Evolutionary conservation across 1,284 basidiomycete genomes (phyloP).

Genomic region (Cutaneotrichosporon dermatis): DNA sequence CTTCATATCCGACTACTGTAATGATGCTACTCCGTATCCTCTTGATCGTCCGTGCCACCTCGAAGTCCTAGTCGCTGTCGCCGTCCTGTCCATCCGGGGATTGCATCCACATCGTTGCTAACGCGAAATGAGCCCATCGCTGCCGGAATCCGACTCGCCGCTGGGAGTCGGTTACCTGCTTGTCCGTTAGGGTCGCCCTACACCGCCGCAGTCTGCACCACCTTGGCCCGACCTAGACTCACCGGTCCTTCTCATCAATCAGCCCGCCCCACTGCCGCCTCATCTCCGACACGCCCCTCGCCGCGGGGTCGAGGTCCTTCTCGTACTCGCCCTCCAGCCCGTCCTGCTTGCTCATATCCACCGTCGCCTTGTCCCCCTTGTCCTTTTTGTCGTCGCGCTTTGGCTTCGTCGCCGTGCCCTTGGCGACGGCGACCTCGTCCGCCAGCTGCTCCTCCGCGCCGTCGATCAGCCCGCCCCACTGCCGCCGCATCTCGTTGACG

Average conservation of each 20-base stretch:
- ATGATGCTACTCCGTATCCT: no score
- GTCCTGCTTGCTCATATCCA: background rate
- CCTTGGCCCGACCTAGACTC: background rate
- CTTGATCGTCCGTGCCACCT: no score
- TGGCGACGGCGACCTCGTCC: background rate
- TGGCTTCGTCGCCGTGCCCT: background rate
- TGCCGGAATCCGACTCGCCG: no score
- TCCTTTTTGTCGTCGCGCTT: no score
- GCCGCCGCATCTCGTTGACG: conserved; percentile 4
- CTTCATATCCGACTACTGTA: no score
- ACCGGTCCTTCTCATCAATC: background rate
- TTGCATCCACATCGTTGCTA: no score
- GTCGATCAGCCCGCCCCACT: conserved; percentile 1
- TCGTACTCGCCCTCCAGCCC: background rate
- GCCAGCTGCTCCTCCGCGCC: background rate
- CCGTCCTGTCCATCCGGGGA: no score
- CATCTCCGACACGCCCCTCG: background rate
- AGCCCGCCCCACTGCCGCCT: background rate
- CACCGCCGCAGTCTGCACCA: no score
- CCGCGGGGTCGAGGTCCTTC: background rate
- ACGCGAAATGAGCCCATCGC: no score
- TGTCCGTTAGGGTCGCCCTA: no score
- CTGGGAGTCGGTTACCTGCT: no score
- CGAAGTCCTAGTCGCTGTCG: no score
- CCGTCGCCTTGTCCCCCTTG: background rate